Base-by-base conservation (phyloP, 2,329 filamentous ascomycete species). In the Fusarium nelsonii region DNA sequence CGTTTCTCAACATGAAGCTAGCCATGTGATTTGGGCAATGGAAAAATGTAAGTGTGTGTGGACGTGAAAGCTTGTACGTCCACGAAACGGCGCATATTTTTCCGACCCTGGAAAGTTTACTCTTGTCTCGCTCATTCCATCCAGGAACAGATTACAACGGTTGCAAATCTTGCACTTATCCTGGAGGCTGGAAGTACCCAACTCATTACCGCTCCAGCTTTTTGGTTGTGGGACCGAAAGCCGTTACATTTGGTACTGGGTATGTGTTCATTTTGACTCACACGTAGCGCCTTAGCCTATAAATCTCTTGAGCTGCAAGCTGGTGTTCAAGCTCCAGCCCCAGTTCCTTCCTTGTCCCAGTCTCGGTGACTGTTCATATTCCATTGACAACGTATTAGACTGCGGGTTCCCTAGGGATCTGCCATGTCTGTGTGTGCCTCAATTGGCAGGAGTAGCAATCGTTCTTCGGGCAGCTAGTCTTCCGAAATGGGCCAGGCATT, bases 191-290 rank as follows among this genome's bases (percentile, higher is more conserved):
- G 54, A 58, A 56, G 57, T 36, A 50, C 45, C 60, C 37, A 49
- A 26, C 44, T 51, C 52, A 65, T 58, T 54, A 54, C 55, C 65
- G 39, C 53, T 53, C 61, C 49, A 51, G 64, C 44, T 61, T 55
- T 57, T 58, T 51, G 44, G 52, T 46, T 71, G 69, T 73, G 71
- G 71, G 54, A 71, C 69, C 64, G 54, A 58, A 63, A 68, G 59
- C 67, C 58, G 67, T 71, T 68, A 48, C 64, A 60, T 63, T 54
- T 53, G 51, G 52, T 54, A 49, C 54, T 53, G 50, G 52, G 52
- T 60, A 43, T 66, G 50, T 69, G 54, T 56, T 55, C 60, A 34
- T 46, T 57, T 70, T 71, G 60, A 74, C 55, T 74, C 70, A 74
- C 69, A 50, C 39, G 44, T 63, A 53, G 49, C 54, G 64, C 60